A percentile compares a stretch with the other conserved stretches of the same genome.
phyloP scores from a whole-genome alignment of 2,329 filamentous ascomycete genomes.

The Dactylellina sp. region DNA sequence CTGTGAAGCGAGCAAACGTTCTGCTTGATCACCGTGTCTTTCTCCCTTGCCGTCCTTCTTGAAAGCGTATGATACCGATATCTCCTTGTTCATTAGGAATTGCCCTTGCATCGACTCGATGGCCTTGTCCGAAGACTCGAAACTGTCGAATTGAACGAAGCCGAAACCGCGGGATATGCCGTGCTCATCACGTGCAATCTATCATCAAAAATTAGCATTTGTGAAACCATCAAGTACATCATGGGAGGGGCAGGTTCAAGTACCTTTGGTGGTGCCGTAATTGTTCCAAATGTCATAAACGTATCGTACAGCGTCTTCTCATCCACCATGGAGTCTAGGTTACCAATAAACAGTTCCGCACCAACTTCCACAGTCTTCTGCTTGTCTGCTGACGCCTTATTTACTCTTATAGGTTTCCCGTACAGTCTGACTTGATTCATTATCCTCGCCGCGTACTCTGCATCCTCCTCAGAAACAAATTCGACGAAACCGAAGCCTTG shows the following conservation, averaged over 20 bases:
- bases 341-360: conserved; percentile 95
- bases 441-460: conserved; percentile 94
- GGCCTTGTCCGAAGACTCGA: conserved; percentile 92
- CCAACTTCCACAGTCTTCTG: conserved; percentile 93
- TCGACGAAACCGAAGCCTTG: conserved; percentile 99
- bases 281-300: conserved; percentile 88
- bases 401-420: conserved; percentile 94
- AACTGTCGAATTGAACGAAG: conserved; percentile 91
- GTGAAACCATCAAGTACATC: neutral
- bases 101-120: conserved; percentile 94
- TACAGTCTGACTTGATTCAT: conserved; percentile 96
- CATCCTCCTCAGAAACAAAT: conserved; percentile 93
- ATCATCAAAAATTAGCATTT: conserved; percentile 55
- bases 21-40: conserved; percentile 91
- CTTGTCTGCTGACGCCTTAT: conserved; percentile 94
- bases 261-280: conserved; percentile 88
- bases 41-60: conserved; percentile 99
- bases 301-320: conserved; percentile 96
- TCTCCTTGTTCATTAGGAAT: conserved; percentile 96
- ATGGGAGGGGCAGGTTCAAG: conserved; percentile 8
- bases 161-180: conserved; percentile 94
- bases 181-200: conserved; percentile 84
- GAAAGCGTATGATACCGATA: conserved; percentile 97
- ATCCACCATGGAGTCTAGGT: conserved; percentile 92
- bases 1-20: conserved; percentile 88